Percentiles rank a stretch among this genome's conserved stretches.
Evolutionary conservation across 257 asterid genomes (phyloP).

Genomic region (Gentiana dahurica): DNA sequence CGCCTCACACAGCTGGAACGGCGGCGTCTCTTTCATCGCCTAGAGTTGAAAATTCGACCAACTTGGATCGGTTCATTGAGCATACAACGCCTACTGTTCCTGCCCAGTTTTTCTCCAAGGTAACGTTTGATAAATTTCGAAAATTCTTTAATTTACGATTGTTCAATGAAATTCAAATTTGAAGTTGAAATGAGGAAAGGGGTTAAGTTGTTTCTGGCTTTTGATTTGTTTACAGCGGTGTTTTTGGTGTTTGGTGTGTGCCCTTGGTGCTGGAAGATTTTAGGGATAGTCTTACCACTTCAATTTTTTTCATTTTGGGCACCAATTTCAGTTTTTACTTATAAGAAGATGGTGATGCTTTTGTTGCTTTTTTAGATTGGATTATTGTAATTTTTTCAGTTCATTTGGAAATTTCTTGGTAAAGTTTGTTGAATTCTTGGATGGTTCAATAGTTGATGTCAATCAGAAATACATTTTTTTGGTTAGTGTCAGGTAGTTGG

Average conservation of each 20-base stretch:
- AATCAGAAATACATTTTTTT: too few relatives aligned
- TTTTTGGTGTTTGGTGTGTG: too few relatives aligned
- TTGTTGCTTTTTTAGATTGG: neutral
- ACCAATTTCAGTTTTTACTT: too few relatives aligned
- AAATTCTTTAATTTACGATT: neutral
- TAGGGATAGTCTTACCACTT: neutral
- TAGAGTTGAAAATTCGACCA: constrained; percentile 17
- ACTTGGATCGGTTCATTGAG: constrained; percentile 79
- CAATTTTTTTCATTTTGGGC: too few relatives aligned
- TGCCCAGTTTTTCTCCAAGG: constrained; percentile 68
- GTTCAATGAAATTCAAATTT: neutral
- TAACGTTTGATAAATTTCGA: constrained; percentile 9
- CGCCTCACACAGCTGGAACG: neutral
- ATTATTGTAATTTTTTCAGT: too few relatives aligned
- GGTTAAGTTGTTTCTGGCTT: neutral
- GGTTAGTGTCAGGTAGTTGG: too few relatives aligned
- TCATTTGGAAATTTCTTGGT: too few relatives aligned
- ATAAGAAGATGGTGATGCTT: neutral
- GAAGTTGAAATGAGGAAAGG: neutral
- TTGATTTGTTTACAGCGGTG: too few relatives aligned
- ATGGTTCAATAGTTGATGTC: too few relatives aligned
- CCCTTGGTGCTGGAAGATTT: too few relatives aligned
- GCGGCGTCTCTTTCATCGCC: constrained; percentile 4
- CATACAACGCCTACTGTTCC: constrained; percentile 72
- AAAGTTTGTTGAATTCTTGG: too few relatives aligned